Percentiles rank a stretch among this genome's conserved stretches.
phyloP scores from a whole-genome alignment of 108 stramenopile genomes.

The Cyclotella sp. region DNA sequence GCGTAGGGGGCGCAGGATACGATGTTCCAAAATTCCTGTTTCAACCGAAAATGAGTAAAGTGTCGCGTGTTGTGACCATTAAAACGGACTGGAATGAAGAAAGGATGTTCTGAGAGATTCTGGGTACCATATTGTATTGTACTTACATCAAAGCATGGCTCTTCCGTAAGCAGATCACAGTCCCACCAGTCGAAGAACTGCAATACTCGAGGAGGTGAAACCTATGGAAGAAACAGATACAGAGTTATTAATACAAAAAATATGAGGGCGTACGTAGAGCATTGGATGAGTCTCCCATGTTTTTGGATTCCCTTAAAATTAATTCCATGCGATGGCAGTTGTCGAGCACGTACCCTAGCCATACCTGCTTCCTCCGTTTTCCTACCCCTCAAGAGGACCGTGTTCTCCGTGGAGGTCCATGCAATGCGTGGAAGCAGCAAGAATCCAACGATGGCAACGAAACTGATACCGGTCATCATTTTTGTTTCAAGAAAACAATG shows the following conservation, averaged over 20 bases:
- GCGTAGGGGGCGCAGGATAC: neutral
- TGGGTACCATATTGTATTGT: too few relatives aligned
- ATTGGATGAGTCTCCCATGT: too few relatives aligned
- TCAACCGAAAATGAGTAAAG: too few relatives aligned
- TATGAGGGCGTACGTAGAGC: too few relatives aligned
- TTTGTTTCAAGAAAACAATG: too few relatives aligned
- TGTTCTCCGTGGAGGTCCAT: neutral
- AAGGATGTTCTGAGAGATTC: too few relatives aligned
- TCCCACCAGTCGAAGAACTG: neutral
- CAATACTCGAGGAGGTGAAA: neutral
- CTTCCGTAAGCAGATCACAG: neutral
- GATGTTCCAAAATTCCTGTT: neutral
- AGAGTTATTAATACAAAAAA: too few relatives aligned
- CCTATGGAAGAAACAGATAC: too few relatives aligned
- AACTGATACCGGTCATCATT: neutral
- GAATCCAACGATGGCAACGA: too few relatives aligned
- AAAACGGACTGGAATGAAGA: neutral
- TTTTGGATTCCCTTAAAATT: too few relatives aligned
- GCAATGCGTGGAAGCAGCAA: too few relatives aligned
- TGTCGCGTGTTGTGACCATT: too few relatives aligned
- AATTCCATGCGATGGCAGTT: neutral
- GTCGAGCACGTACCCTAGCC: neutral
- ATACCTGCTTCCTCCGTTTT: neutral
- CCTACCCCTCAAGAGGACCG: neutral
- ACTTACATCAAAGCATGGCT: slow-evolving; percentile 7